These are phyloP conservation scores for Rubroboletus pulcherrimus DNA, from an alignment of 768 basidiomycete genomes.

Conservation along the genomic window DNA sequence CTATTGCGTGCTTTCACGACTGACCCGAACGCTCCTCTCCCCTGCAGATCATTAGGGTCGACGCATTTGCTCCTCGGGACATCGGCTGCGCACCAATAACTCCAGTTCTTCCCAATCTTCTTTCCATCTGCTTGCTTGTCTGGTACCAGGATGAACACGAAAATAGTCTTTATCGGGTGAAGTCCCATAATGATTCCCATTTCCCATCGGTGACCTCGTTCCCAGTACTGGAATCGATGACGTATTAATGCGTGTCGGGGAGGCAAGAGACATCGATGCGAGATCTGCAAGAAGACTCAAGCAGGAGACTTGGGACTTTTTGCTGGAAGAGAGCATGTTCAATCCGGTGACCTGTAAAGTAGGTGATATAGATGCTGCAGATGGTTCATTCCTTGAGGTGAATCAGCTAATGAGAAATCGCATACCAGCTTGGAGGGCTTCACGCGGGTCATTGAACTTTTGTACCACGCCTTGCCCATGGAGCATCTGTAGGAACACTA, in stretches of 20 bases:
- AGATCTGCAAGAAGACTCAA: conserved; percentile 56
- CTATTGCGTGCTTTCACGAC: conserved; percentile 92
- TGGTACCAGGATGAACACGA: conserved; percentile 33
- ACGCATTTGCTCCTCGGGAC: neutral
- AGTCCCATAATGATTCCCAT: conserved; percentile 32
- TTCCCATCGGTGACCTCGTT: conserved; percentile 50
- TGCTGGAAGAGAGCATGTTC: conserved; percentile 57
- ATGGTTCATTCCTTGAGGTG: neutral
- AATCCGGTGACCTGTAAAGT: conserved; percentile 48
- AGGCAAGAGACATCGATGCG: conserved; percentile 38
- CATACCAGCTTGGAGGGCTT: conserved; percentile 55
- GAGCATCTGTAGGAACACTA: conserved; percentile 82
- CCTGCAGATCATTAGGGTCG: conserved; percentile 39
- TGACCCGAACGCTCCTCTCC: conserved; percentile 88
- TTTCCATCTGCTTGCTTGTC: conserved; percentile 77
- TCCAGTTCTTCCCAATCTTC: conserved; percentile 95
- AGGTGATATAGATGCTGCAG: conserved; percentile 52
- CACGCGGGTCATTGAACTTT: conserved; percentile 50
- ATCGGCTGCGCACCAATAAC: conserved; percentile 48
- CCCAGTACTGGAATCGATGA: conserved; percentile 22
- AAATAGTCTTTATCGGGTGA: conserved; percentile 73
- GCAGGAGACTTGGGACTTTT: conserved; percentile 56
- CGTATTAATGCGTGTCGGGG: conserved; percentile 12
- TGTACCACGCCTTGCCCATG: conserved; percentile 66
- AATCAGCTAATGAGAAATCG: neutral